These are phyloP conservation scores for Alternaria brassicae DNA, from an alignment of 2,329 filamentous ascomycete genomes.

Conservation along the genomic window DNA sequence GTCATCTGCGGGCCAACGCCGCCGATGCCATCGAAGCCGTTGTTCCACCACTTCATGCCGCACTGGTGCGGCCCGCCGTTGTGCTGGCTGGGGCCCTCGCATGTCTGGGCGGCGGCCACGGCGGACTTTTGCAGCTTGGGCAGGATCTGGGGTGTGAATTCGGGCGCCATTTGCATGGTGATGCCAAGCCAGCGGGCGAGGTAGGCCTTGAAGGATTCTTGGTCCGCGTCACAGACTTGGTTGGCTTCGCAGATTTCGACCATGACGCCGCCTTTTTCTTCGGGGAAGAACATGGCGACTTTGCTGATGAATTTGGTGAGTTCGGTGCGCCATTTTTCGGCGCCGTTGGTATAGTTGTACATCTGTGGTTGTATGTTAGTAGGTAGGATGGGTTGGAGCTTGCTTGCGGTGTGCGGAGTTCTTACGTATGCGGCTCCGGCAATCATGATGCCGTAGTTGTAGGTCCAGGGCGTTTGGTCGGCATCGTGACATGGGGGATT, in stretches of 20 bases:
- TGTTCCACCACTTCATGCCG: conserved; percentile 53
- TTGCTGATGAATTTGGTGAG: conserved; percentile 44
- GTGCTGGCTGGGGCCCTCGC: conserved; percentile 55
- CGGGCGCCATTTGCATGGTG: conserved; percentile 65
- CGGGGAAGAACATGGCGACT: conserved; percentile 49
- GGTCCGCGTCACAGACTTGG: conserved; percentile 54
- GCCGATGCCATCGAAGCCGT: conserved; percentile 53
- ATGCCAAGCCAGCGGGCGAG: conserved; percentile 60
- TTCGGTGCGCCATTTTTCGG: conserved; percentile 38
- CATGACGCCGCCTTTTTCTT: conserved; percentile 49
- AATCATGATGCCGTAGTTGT: conserved; percentile 50
- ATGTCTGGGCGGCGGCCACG: conserved; percentile 61
- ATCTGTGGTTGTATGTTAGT: conserved; percentile 35
- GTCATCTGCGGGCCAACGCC: conserved; percentile 67
- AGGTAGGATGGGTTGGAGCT: fast-evolving
- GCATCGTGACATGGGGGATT: conserved; percentile 36
- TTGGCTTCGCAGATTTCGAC: conserved; percentile 53
- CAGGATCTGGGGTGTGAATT: conserved; percentile 59
- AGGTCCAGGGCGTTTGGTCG: conserved; percentile 46
- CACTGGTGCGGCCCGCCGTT: conserved; percentile 45
- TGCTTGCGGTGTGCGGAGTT: not conserved
- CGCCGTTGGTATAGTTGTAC: conserved; percentile 52
- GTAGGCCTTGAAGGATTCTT: conserved; percentile 56
- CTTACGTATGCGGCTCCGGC: conserved; percentile 44
- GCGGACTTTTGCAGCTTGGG: conserved; percentile 63